These are phyloP conservation scores for Bidens hawaiensis DNA, from an alignment of 140 eudicot genomes.

Conservation along the genomic window DNA sequence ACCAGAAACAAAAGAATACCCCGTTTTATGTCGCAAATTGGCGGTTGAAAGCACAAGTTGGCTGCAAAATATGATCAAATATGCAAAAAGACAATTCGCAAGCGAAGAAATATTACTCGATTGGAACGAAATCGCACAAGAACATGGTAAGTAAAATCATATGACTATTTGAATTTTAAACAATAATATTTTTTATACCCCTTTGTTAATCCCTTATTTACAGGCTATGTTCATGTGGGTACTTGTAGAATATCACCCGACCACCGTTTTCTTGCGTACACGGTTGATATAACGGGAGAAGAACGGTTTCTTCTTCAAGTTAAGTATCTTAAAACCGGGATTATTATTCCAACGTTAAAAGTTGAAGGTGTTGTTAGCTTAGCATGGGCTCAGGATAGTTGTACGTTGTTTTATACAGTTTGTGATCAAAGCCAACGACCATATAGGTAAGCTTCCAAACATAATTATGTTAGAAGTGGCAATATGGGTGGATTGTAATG, in stretches of 20 bases:
- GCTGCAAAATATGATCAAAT: constrained; percentile 39
- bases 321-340: constrained; percentile 56
- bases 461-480: not conserved
- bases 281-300: constrained; percentile 63
- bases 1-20: constrained; percentile 90
- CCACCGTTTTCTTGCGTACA: constrained; percentile 78
- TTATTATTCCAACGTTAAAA: constrained; percentile 33
- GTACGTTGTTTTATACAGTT: constrained; percentile 66
- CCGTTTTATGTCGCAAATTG: constrained; percentile 73
- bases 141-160: constrained; percentile 43
- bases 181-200: not conserved
- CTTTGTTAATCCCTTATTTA: not conserved
- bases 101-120: constrained; percentile 75
- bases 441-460: constrained; percentile 48
- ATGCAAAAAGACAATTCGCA: constrained; percentile 26
- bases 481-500: not conserved
- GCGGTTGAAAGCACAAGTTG: constrained; percentile 40
- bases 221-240: constrained; percentile 94
- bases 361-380: constrained; percentile 79
- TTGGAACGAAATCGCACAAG: constrained; percentile 85
- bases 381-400: constrained; percentile 86
- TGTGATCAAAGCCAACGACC: constrained; percentile 85
- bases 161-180: not conserved
- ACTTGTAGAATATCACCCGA: constrained; percentile 92
- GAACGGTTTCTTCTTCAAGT: constrained; percentile 72